phyloP scores from a whole-genome alignment of 257 asterid species.

The Ocimum tenuiflorum region DNA sequence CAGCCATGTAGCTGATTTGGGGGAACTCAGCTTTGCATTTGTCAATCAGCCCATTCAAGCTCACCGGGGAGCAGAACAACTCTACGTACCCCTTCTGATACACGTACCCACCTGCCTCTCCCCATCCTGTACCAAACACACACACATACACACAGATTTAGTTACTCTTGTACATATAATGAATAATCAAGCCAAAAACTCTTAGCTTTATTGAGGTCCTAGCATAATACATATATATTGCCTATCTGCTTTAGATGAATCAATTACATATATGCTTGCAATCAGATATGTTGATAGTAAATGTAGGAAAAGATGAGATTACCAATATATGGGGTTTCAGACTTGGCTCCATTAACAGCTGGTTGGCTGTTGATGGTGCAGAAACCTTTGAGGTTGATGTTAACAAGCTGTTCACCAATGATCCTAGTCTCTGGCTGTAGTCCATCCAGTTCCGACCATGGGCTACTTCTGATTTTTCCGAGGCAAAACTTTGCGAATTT shows the following conservation, averaged over 20 bases:
- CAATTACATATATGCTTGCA: background rate
- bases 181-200: too few relatives aligned
- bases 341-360: conserved; percentile 76
- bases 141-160: too few relatives aligned
- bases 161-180: too few relatives aligned
- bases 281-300: background rate
- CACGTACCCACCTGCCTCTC: conserved; percentile 83
- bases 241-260: background rate
- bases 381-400: conserved; percentile 59
- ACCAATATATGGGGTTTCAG: conserved; percentile 76
- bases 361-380: conserved; percentile 96
- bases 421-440: conserved; percentile 84
- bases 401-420: conserved; percentile 64
- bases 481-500: conserved; percentile 67
- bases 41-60: conserved; percentile 47
- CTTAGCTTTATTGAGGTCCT: too few relatives aligned
- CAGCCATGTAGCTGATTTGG: conserved; percentile 70
- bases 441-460: conserved; percentile 87
- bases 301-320: conserved; percentile 14
- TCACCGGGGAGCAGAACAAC: conserved; percentile 64
- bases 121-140: conserved; percentile 68
- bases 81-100: conserved; percentile 92
- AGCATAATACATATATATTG: too few relatives aligned
- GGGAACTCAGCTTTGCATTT: conserved; percentile 61
- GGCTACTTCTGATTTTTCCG: conserved; percentile 71